Base-by-base conservation (phyloP, 2,329 filamentous ascomycete genomes). In the Penicillium sp. region DNA sequence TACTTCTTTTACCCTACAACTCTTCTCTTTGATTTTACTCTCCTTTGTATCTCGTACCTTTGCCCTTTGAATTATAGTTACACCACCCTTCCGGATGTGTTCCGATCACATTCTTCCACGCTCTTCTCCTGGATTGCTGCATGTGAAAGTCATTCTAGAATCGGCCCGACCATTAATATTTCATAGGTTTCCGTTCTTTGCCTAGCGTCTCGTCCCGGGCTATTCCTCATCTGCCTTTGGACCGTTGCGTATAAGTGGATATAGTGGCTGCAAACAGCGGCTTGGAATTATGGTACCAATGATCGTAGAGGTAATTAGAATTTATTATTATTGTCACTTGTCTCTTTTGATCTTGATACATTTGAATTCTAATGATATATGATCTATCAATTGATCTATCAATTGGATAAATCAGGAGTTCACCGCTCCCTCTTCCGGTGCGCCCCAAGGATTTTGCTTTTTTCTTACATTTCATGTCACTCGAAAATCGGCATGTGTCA, bases 301-400 rank as follows among this genome's bases (percentile, higher is more conserved):
- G 47, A 50, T 42, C 36, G 14, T 33, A 30, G 14, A 25, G 43
- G 11, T 33, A 35, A 45, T 33, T 22, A 26, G 4, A 31, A 45
- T 31, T 33, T 22, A n/a, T 33, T 44, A 12, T 11, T 31, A 3
- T n/a, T n/a, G n/a, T n/a, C n/a, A 30, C 16, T 17, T 38, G 12
- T 22, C n/a, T 12, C 40, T 17, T 22, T 36, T 17, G 9, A 50
- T 55, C 38, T 43, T 38, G 9, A 40, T 22, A 38, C 28, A 43
- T 25, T 52, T 1, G 1, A 31, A 14, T 11, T 30, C 28, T 30
- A 30, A 14, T 11, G 14, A 12, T 12, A 31, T 31, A 12, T 53
- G 54, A 56, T 22, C 22, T 22, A 22, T n/a, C n/a, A n/a, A n/a
- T n/a, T n/a, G n/a, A n/a, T 56, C 43, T 53, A 58, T 58, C 53